Evolutionary conservation across 2,329 filamentous ascomycete species (phyloP), one percentile per base, ranked within the genome.

Genomic region (Neonectria hederae): DNA sequence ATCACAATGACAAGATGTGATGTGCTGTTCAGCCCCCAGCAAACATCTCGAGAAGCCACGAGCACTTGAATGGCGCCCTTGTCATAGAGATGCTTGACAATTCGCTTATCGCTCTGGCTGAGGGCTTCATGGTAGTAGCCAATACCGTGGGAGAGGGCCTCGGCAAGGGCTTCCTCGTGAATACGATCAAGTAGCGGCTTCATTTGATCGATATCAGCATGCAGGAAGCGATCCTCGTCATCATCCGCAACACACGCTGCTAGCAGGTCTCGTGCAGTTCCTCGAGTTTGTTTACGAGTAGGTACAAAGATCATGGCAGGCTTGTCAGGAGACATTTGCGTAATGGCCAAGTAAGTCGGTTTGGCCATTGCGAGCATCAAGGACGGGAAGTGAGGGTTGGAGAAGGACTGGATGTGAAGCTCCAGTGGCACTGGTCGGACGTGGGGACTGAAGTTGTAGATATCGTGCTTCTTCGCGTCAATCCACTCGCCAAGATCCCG

Each of bases 301-400:
- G 96, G 94, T 35, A 98, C 93, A 72, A 98, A 99, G 9, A 97
- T 84, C 73, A 99, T 89, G 2, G 94, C 91, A 28, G 95, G 94
- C 80, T 97, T 96, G 68, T 97, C 90, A 0, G 93, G 84, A 7
- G 96, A 97, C 77, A 97, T 87, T 74, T 97, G 93, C 3, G 93
- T 87, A 70, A 99, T 92, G 2, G 95, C 92, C 65, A 93, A 84
- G 77, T 97, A 98, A 1, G 93, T 91, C 21, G 97, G 97, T 78
- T 97, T 95, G 17, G 94, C 93, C 96, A 99, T 99, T 14, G 96
- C 94, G 71, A 99, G 87, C 96, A 99, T 99, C 43, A 99, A 86
- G 11, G 96, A 98, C 4, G 96, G 97, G 82, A 97, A 97, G 76
- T 99, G 97, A 51, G 97, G 94, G 65, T 97, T 97, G 28, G 90